Evolutionary conservation across 441 rosid genomes (phyloP), one percentile per base, ranked within the genome.

Genomic region (Pelargonium fulgidum): DNA sequence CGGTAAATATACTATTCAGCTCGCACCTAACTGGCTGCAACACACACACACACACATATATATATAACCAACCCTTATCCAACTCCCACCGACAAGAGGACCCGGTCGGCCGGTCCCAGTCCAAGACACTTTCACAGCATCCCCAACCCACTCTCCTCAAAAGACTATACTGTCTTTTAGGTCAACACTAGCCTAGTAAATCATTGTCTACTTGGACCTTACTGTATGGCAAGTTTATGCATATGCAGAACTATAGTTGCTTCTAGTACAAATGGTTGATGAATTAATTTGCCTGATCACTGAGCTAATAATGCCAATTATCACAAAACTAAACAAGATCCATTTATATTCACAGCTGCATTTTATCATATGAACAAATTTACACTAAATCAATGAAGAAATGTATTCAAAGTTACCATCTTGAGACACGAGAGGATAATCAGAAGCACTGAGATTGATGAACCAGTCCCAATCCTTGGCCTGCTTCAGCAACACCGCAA

Each of bases 381-480:
- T 2, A 26, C 29, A 26, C 29, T 26, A 1, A 26, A 26, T 26
- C 29, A 26, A 26, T 26, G 2, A 26, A 26, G 29, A 26, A 26
- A 26, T 26, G 29, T 26, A 26, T 26, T 26, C 58, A 47, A 24
- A 3, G 48, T 70, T 84, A 93, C 98, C 96, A 77, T 89, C 98
- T 82, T 89, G 97, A 68, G 93, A 78, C 89, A 86, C 83, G 29
- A 93, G 92, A 64, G 98, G 96, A 80, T 89, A 90, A 82, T 89
- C 93, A 45, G 85, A 81, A 1, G n/a, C n/a, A n/a, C n/a, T n/a
- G n/a, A n/a, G n/a, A n/a, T n/a, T n/a, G n/a, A n/a, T n/a, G n/a
- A n/a, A n/a, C n/a, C n/a, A n/a, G n/a, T n/a, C n/a, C n/a, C 82
- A 89, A 69, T 87, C 94, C 44, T 54, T 66, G 11, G 87, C 86